phyloP scores from a whole-genome alignment of 345 rosid species.

The Gossypium stocksii region DNA sequence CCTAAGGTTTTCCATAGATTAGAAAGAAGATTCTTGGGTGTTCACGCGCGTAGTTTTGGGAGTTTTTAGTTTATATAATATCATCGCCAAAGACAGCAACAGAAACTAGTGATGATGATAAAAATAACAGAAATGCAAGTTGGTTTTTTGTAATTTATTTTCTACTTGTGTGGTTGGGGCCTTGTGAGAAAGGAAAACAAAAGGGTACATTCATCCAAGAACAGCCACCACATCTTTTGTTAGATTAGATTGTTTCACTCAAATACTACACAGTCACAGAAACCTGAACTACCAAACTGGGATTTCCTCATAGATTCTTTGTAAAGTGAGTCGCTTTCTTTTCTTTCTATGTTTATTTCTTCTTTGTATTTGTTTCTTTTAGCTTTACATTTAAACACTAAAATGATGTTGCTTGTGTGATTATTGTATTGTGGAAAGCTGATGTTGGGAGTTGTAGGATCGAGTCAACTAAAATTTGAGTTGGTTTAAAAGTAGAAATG shows the following conservation, averaged over 20 bases:
- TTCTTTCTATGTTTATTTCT: conserved; percentile 11
- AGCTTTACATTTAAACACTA: not conserved
- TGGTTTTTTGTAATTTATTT: not conserved
- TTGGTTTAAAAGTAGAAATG: conserved; percentile 18
- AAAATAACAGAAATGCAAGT: conserved; percentile 15
- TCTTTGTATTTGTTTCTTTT: not conserved
- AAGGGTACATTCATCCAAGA: conserved; percentile 22
- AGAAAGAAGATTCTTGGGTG: conserved; percentile 22
- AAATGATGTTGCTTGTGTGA: too few species aligned
- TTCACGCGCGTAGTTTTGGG: conserved; percentile 17
- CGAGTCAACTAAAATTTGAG: conserved; percentile 11
- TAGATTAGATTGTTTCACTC: conserved; percentile 22
- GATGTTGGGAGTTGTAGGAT: not conserved
- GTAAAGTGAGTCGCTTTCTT: conserved; percentile 34
- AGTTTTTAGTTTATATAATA: not conserved
- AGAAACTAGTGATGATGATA: not conserved
- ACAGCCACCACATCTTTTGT: conserved; percentile 17
- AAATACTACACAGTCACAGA: conserved; percentile 16
- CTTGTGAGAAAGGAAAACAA: conserved; percentile 15
- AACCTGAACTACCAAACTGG: conserved; percentile 18
- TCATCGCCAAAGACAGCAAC: not conserved
- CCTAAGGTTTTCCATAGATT: not conserved
- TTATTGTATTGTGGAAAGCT: too few species aligned
- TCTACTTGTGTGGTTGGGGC: conserved; percentile 12
- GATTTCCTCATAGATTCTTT: conserved; percentile 23